Evolutionary conservation across 2,329 filamentous ascomycete genomes (phyloP), one percentile per base, ranked within the genome.

Genomic region (Capronia americana): DNA sequence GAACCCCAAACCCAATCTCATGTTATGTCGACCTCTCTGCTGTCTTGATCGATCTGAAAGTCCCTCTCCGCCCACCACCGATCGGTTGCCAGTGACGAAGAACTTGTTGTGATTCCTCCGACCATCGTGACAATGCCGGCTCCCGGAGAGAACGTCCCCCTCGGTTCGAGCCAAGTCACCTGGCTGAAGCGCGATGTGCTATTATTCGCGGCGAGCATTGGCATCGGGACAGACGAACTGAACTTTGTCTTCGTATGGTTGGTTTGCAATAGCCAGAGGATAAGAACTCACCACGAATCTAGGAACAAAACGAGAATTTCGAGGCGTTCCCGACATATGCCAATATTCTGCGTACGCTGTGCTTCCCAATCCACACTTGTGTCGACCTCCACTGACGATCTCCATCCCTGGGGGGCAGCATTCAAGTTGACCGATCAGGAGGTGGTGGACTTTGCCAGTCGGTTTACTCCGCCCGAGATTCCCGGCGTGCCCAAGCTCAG

Each of bases 251-350:
- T 82, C 59, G 68, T 69, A 20, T 26, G 68, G 24, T 14, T 53
- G 17, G 1, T n/a, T n/a, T 14, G n/a, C n/a, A 23, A 24, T 12
- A 17, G 11, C n/a, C 8, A 41, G 12, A 53, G 30, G n/a, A 17
- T 20, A 2, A 3, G 26, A 6, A 51, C 54, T 30, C 6, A 20
- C 34, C 57, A 1, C 57, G 14, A 50, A 38, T 58, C 8, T 28
- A 65, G 63, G 81, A 83, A 60, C 75, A 80, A 1, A 77, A 83
- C 41, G 79, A 80, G 4, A 73, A 75, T 23, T 83, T 83, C 55
- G 77, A 80, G 17, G 74, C 74, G 6, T 83, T 83, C 67, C 81
- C 81, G n/a, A 83, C 81, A 0, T 83, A 82, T 64, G 78, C 81
- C 30, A 78, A 81, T 69, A 61, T 64, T 59, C 53, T 70, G 34